Base-by-base conservation (phyloP, 495 filamentous ascomycete species). In the Penicillium coprophilum region DNA sequence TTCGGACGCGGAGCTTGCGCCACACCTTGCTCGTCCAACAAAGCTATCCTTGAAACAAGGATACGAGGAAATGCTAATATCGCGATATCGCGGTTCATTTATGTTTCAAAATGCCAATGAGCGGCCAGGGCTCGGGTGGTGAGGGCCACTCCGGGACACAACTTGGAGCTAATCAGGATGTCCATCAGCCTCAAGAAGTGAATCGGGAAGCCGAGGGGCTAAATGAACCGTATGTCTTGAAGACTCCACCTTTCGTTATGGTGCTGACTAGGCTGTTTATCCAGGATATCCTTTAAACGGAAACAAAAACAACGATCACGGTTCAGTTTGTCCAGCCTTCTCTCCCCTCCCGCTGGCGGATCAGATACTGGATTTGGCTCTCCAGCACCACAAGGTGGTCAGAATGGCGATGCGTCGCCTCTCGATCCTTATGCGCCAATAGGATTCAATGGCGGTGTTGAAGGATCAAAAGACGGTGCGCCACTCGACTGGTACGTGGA, bases 401-500 rank as follows among this genome's bases (percentile, higher is more conserved):
- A 64, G 23, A 69, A 64, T 43, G 66, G 56, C 49, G 66, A 69
- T 53, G 59, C 61, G 32, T 64, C 66, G 15, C 61, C 66, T 6
- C 24, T 62, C 28, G 66, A 66, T 36, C 39, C 60, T 27, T 50
- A 66, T 32, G 58, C 55, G 21, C 50, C 68, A 23, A 57, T 72
- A 7, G 69, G 68, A 40, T 59, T 65, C 24, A 78, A 76, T 52
- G 74, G 70, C 13, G 71, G 76, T 48, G 30, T 67, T 7, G 70
- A 71, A 48, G 64, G 68, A 4, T 74, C 77, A 21, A 92, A 92
- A 68, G 88, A 92, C 64, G 85, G 80, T 23, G 75, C 70, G 15
- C 78, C 83, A 19, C 64, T 88, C 21, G 90, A 96, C 69, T 97
- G 93, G 94, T 89, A 94, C 70, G 82, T 88, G 39, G 92, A 97